Base-by-base conservation (phyloP, 2,329 filamentous ascomycete genomes). In the Fusarium penzigii region DNA sequence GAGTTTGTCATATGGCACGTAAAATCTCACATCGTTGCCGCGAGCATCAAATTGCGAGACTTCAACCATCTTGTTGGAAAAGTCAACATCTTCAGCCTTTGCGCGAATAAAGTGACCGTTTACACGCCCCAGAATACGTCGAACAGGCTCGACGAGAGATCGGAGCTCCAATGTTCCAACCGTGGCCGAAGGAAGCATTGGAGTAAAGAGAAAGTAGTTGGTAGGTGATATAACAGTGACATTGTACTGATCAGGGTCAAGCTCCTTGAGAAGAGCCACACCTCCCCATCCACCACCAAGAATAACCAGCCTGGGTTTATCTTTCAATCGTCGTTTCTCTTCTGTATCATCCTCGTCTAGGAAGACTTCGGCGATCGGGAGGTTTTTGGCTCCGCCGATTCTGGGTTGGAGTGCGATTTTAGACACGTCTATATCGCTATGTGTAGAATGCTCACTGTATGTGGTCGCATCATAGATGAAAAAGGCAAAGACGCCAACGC, bases 171-270 rank as follows among this genome's bases (percentile, higher is more conserved):
- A 78, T 0, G 94, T 99, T 12, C 95, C 95, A 6, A 99, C 94
- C 0, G 95, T 99, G 8, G 94, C 95, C 34, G 92, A 96, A 2
- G 94, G 94, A 41, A 99, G 79, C 92, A 99, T 97, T 1, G 94
- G 94, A 2, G 94, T 99, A 72, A 99, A 99, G 32, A 99, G 76
- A 75, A 99, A 99, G 75, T 97, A 96, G 66, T 97, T 97, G 36
- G 89, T 89, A 0, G 94, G 93, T 12, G 92, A 96, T 41, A 99
- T 88, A 39, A 99, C 88, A 5, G 93, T 97, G 61, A 99, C 87
- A 71, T 99, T 92, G 69, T 97, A 99, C 64, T 97, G 90, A 12
- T 92, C 90, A 0, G 92, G 87, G 56, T 93, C 89, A 57, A 99
- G 74, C 56, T 90, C 88, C 75, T 99, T 99, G 62, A 99, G 75